Evolutionary conservation across 2,329 filamentous ascomycete species (phyloP).

Genomic region (Tolypocladium nubicola): DNA sequence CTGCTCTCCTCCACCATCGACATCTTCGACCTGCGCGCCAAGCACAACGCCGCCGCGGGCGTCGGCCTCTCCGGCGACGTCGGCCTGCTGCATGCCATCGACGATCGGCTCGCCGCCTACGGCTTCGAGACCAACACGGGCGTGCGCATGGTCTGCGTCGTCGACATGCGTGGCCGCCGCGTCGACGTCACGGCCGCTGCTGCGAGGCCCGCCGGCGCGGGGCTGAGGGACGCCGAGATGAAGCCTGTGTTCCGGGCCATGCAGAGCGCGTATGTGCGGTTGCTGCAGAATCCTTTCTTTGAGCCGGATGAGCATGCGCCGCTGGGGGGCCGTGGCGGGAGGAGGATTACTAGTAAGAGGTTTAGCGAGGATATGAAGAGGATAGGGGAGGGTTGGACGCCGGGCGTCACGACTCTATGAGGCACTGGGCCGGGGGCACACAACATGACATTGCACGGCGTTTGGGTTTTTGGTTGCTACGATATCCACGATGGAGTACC

Average conservation of each 20-base stretch:
- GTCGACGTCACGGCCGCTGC: slow-evolving; percentile 20
- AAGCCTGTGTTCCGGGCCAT: slow-evolving; percentile 85
- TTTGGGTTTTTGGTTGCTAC: slow-evolving; percentile 8
- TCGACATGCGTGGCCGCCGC: slow-evolving; percentile 75
- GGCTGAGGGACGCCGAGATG: slow-evolving; percentile 75
- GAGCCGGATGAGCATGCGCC: slow-evolving; percentile 75
- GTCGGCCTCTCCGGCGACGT: slow-evolving; percentile 65
- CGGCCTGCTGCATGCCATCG: slow-evolving; percentile 83
- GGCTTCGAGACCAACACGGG: slow-evolving; percentile 96
- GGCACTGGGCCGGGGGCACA: slow-evolving; percentile 1
- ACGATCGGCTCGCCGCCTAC: slow-evolving; percentile 87
- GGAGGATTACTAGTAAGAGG: slow-evolving; percentile 68
- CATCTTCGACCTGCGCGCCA: slow-evolving; percentile 79
- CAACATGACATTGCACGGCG: slow-evolving; percentile 11
- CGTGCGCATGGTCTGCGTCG: slow-evolving; percentile 78
- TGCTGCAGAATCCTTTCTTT: slow-evolving; percentile 93
- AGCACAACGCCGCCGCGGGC: slow-evolving; percentile 46
- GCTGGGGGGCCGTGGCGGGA: slow-evolving; percentile 38
- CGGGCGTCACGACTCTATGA: slow-evolving; percentile 55
- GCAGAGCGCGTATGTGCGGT: slow-evolving; percentile 80
- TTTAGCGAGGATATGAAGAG: slow-evolving; percentile 76
- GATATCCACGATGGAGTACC: neutral
- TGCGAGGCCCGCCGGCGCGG: slow-evolving; percentile 37
- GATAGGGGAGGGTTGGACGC: slow-evolving; percentile 78
- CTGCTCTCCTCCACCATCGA: slow-evolving; percentile 86